A percentile compares a stretch with the other conserved stretches of the same genome.
These are phyloP conservation scores for Solanum chiquidenum DNA, from an alignment of 257 asterid genomes.

Conservation along the genomic window DNA sequence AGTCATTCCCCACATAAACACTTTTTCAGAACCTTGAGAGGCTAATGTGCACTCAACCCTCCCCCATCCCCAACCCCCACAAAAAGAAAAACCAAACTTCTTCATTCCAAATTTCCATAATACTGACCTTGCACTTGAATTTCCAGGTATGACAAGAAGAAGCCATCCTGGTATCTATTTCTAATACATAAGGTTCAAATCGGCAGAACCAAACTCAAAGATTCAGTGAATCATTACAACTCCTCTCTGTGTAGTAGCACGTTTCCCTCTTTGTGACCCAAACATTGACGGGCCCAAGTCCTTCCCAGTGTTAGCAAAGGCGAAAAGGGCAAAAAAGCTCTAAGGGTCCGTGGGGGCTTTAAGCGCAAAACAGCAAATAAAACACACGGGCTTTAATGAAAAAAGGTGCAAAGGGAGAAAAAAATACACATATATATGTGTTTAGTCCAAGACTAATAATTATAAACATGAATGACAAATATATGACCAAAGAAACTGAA, in stretches of 20 bases:
- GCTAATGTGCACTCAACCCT: not conserved
- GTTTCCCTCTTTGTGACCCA: not conserved
- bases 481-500: no score
- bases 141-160: not conserved
- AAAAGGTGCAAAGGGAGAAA: no score
- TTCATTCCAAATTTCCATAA: not conserved
- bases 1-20: not conserved
- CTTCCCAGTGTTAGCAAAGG: no score
- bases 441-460: no score
- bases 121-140: not conserved
- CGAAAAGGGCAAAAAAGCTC: no score
- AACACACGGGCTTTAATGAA: no score
- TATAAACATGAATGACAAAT: no score
- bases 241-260: not conserved
- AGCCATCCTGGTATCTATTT: not conserved
- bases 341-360: no score
- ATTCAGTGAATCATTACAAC: not conserved
- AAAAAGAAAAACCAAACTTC: not conserved
- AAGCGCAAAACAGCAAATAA: no score
- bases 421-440: no score
- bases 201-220: not conserved
- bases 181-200: not conserved
- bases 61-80: not conserved
- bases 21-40: not conserved
- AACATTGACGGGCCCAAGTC: not conserved